These are phyloP conservation scores for Blakeslea trispora DNA, from an alignment of 371 early-diverging fungal genomes.

Conservation along the genomic window DNA sequence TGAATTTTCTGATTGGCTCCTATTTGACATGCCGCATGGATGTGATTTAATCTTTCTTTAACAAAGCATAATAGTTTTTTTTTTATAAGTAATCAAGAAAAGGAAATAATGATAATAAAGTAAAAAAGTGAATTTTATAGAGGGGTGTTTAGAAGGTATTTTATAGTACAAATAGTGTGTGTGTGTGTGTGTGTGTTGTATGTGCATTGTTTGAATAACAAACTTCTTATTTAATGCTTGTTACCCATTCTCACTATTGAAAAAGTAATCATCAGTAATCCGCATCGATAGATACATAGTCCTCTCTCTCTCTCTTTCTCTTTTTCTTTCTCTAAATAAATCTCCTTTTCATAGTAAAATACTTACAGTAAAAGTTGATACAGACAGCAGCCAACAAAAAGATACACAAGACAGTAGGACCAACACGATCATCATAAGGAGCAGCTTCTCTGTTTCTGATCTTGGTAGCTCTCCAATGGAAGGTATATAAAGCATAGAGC, in stretches of 20 bases:
- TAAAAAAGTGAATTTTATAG: too few species aligned
- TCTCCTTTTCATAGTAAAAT: too few species aligned
- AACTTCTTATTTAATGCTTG: constrained; percentile 18
- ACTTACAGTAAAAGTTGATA: constrained; percentile 84
- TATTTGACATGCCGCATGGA: not conserved
- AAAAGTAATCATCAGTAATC: not conserved
- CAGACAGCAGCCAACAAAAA: constrained; percentile 77
- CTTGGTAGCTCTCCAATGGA: constrained; percentile 81
- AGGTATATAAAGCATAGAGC: constrained; percentile 81
- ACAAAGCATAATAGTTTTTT: constrained; percentile 3
- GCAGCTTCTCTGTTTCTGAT: constrained; percentile 58
- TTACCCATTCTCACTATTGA: constrained; percentile 23
- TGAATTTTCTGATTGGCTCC: constrained; percentile 8
- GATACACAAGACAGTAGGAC: constrained; percentile 78
- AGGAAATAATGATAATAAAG: not conserved
- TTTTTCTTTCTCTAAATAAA: too few species aligned
- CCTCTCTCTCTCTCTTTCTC: too few species aligned
- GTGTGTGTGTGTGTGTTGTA: too few species aligned
- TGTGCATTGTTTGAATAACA: too few species aligned
- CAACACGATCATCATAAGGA: constrained; percentile 59
- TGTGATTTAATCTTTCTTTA: not conserved
- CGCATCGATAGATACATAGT: too few species aligned
- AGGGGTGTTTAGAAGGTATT: too few species aligned
- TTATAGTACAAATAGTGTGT: too few species aligned
- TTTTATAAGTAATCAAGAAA: not conserved